These are phyloP conservation scores for Cryptosporidium baileyi DNA, from an alignment of 169 alveolate genomes.

Conservation along the genomic window DNA sequence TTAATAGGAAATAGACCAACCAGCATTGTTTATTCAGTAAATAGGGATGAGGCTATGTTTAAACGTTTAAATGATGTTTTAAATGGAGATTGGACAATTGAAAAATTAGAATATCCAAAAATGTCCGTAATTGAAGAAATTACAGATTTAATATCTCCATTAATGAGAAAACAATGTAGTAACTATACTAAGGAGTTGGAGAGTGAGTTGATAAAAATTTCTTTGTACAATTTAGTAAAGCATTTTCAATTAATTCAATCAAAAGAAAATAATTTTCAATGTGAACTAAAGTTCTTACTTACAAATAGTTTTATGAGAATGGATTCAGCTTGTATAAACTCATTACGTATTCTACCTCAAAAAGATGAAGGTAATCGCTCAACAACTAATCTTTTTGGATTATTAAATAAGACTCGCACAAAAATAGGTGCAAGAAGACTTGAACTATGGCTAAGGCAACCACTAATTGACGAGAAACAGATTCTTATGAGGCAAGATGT, in stretches of 20 bases:
- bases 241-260: constrained; percentile 39
- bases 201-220: constrained; percentile 7
- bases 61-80: constrained; percentile 6
- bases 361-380: constrained; percentile 32
- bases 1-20: constrained; percentile 29
- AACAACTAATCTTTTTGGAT: constrained; percentile 77
- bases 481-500: constrained; percentile 90
- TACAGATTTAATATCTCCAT: constrained; percentile 14
- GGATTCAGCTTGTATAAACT: constrained; percentile 64
- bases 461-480: constrained; percentile 87
- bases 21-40: constrained; percentile 11
- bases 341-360: constrained; percentile 30
- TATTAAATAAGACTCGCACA: constrained; percentile 92
- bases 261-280: constrained; percentile 31
- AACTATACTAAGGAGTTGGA: constrained; percentile 43
- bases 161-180: constrained; percentile 1
- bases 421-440: constrained; percentile 90
- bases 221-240: constrained; percentile 22
- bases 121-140: not conserved
- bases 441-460: constrained; percentile 94
- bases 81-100: not conserved
- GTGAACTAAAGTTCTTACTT: constrained; percentile 41
- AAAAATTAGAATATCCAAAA: constrained; percentile 31
- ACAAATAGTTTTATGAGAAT: constrained; percentile 49
- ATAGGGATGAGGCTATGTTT: not conserved